Base-by-base conservation (phyloP, 148 eudicot genomes). In the Pouteria glomerata region DNA sequence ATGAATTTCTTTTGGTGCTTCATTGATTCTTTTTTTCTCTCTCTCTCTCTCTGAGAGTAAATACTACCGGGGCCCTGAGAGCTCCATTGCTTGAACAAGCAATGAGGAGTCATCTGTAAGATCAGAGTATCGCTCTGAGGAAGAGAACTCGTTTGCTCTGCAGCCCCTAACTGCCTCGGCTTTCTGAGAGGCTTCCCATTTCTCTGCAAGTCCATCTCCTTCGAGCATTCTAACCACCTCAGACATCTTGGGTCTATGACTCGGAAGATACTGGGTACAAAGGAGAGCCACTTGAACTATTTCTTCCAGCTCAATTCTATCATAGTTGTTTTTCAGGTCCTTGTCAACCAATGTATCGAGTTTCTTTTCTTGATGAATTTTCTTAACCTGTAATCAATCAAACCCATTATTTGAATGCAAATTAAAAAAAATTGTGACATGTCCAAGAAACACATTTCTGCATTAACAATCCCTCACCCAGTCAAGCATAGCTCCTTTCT, bases 181-280 rank as follows among this genome's bases (percentile, higher is more conserved):
- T 81, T 89, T 86, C 73, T 89, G 97, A 23, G 93, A 82, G 34
- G 96, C 97, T 78, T 91, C 98, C 98, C 98, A 95, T 88, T 85
- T 95, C 76, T 95, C 98, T 0, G 90, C 98, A 3, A 95, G 88
- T 16, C 98, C 98, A 75, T 95, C 98, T 11, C 98, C 97, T 78
- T 95, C 97, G 6, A 95, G 87, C 98, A 95, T 91, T 45, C 97
- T 77, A 39, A 91, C 90, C 39, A 95, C 97, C 82, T 95, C 98
- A 0, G 97, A 91, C 98, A 95, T 95, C 78, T 82, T 95, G 0
- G 98, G 98, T 61, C 98, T 88, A 19, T 88, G 78, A 35, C 80
- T 83, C 0, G 98, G 93, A 27, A 87, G 90, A 71, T 85, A 91
- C 66, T 91, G 98, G 7, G 97, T 95, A 72, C 98, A 89, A 69